Conservation (phyloP, 83 land plant species). For the Isoetes engelmannii region DNA sequence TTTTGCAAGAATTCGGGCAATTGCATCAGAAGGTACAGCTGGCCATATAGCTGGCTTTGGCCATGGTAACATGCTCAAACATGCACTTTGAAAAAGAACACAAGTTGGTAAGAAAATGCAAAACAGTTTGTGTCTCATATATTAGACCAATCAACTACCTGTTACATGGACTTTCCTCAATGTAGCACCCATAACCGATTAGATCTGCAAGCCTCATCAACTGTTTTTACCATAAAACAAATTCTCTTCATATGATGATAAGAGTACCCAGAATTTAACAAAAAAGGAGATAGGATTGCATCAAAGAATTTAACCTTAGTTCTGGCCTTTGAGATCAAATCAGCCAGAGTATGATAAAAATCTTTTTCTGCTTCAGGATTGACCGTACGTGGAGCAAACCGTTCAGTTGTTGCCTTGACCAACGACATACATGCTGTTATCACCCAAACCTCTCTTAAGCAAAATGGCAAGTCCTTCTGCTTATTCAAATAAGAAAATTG, state of each 20-base stretch:
- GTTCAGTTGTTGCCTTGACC: constrained; percentile 50
- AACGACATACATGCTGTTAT: constrained; percentile 79
- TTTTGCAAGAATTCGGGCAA: constrained; percentile 47
- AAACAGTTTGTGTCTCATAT: not conserved
- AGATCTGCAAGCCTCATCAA: constrained; percentile 89
- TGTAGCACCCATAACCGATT: constrained; percentile 74
- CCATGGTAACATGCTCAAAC: constrained; percentile 95
- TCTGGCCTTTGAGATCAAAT: constrained; percentile 69
- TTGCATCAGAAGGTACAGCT: constrained; percentile 64
- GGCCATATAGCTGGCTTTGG: constrained; percentile 92
- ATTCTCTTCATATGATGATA: no score
- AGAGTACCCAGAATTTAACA: no score
- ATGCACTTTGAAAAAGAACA: constrained; percentile 46
- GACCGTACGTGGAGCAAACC: constrained; percentile 35
- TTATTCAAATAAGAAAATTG: constrained; percentile 6
- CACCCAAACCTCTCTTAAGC: constrained; percentile 94
- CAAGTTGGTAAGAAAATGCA: not conserved
- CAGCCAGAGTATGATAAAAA: constrained; percentile 80
- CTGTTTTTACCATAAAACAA: constrained; percentile 35
- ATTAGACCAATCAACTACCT: constrained; percentile 41
- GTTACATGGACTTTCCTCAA: constrained; percentile 89
- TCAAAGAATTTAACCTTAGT: constrained; percentile 54
- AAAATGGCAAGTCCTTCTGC: constrained; percentile 78
- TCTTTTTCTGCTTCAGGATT: constrained; percentile 76
- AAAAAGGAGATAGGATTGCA: no score